Conservation (phyloP, 768 basidiomycete species). For the Termitomyces sp. region DNA sequence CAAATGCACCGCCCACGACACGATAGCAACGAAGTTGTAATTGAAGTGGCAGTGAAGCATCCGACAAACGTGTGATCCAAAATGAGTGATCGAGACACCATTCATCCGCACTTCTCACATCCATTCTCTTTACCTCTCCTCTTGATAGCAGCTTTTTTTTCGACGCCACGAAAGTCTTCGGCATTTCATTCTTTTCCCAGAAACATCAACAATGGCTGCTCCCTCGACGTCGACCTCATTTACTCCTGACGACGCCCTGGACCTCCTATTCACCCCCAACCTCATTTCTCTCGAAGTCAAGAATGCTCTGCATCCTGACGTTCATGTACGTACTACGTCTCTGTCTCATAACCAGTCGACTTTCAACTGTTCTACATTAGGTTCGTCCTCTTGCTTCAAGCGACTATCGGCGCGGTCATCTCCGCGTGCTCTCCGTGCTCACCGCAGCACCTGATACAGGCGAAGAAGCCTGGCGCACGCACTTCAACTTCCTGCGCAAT, state of each 20-base stretch:
- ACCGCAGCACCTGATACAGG: constrained; percentile 65
- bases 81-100: not conserved
- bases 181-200: not conserved
- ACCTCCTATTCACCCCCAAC: constrained; percentile 71
- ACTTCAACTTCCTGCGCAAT: constrained; percentile 57
- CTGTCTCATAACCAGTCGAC: not conserved
- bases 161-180: not conserved
- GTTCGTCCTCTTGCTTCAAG: constrained; percentile 88
- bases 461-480: constrained; percentile 59
- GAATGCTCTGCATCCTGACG: constrained; percentile 51
- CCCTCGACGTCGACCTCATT: constrained; percentile 22
- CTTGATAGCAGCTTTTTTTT: not conserved
- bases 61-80: not conserved
- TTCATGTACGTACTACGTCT: constrained; percentile 23
- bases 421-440: constrained; percentile 76
- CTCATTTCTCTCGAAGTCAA: constrained; percentile 66
- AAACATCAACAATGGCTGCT: constrained; percentile 8
- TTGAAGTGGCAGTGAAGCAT: not conserved
- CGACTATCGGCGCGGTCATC: constrained; percentile 80
- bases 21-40: not conserved
- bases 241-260: constrained; percentile 61
- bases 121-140: not conserved
- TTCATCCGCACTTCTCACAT: not conserved
- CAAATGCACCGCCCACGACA: not conserved
- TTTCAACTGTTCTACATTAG: constrained; percentile 30